phyloP scores from a whole-genome alignment of 139 green algal species.

The Chlorokybus atmophyticus region DNA sequence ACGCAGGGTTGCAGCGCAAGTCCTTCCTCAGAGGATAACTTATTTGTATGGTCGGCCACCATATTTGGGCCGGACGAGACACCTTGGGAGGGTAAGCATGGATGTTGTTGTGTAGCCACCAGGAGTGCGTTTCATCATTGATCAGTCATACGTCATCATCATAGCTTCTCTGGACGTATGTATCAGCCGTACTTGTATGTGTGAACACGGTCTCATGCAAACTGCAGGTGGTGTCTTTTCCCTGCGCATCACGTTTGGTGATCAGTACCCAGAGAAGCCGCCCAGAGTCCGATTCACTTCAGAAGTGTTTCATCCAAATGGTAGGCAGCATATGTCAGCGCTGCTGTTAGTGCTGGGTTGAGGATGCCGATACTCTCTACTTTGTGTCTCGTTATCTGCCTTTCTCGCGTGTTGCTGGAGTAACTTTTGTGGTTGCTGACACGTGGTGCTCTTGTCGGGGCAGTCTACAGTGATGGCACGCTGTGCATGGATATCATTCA shows the following conservation, averaged over 20 bases:
- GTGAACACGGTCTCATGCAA: too few relatives aligned
- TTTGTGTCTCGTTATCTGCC: too few relatives aligned
- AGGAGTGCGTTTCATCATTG: too few relatives aligned
- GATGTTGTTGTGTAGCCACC: too few relatives aligned
- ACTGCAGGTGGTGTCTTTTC: constrained; percentile 63
- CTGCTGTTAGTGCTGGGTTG: too few relatives aligned
- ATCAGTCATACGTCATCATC: too few relatives aligned
- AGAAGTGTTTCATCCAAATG: constrained; percentile 75
- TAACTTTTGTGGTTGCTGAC: too few relatives aligned
- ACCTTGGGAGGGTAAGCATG: constrained; percentile 44
- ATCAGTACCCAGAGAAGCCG: constrained; percentile 73
- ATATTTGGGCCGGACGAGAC: constrained; percentile 59
- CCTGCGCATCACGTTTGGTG: constrained; percentile 68
- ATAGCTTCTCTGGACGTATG: too few relatives aligned
- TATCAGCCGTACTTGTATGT: too few relatives aligned
- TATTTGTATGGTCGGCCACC: constrained; percentile 64
- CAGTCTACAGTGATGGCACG: constrained; percentile 66
- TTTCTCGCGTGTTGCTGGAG: too few relatives aligned
- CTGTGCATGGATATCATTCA: constrained; percentile 91
- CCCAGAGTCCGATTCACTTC: constrained; percentile 74
- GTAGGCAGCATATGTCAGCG: constrained; percentile 11
- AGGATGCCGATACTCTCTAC: too few relatives aligned
- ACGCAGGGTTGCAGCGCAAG: constrained; percentile 28
- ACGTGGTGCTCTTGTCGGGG: too few relatives aligned
- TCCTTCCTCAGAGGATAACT: constrained; percentile 21